A percentile compares a stretch with the other conserved stretches of the same genome.
Conservation (phyloP, 2,329 filamentous ascomycete genomes). For the Passalora sequoiae region DNA sequence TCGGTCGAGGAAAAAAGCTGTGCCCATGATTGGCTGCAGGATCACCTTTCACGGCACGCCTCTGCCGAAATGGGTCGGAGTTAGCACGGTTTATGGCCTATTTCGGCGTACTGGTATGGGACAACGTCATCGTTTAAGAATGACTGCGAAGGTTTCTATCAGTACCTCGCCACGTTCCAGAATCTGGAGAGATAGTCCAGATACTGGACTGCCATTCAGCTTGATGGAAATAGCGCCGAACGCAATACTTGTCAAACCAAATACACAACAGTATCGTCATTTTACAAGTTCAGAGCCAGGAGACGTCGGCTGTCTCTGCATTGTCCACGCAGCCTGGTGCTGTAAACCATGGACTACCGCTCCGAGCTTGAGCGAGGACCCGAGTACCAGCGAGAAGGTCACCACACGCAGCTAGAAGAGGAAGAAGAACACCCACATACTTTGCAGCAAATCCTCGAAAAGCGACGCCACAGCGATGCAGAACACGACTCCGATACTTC, state of each 20-base stretch:
- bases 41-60: neutral
- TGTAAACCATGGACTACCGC: conserved; percentile 5
- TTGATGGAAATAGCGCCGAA: too few relatives aligned
- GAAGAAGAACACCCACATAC: conserved; percentile 8
- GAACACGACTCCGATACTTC: conserved; percentile 10
- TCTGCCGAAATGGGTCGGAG: neutral
- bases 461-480: neutral
- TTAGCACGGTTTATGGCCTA: neutral
- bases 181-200: neutral
- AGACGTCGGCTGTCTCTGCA: too few relatives aligned
- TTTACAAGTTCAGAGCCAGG: too few relatives aligned
- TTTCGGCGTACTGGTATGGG: neutral
- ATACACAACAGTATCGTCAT: too few relatives aligned
- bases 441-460: conserved; percentile 3
- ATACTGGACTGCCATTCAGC: too few relatives aligned
- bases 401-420: neutral
- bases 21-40: too few relatives aligned
- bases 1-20: too few relatives aligned
- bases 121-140: conserved; percentile 1
- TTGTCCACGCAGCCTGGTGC: too few relatives aligned
- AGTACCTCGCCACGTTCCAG: neutral
- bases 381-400: conserved; percentile 2
- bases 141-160: neutral
- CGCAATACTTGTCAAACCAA: too few relatives aligned
- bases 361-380: neutral